These are phyloP conservation scores for Podospora tetraspora DNA, from an alignment of 495 filamentous ascomycete genomes.

Conservation along the genomic window DNA sequence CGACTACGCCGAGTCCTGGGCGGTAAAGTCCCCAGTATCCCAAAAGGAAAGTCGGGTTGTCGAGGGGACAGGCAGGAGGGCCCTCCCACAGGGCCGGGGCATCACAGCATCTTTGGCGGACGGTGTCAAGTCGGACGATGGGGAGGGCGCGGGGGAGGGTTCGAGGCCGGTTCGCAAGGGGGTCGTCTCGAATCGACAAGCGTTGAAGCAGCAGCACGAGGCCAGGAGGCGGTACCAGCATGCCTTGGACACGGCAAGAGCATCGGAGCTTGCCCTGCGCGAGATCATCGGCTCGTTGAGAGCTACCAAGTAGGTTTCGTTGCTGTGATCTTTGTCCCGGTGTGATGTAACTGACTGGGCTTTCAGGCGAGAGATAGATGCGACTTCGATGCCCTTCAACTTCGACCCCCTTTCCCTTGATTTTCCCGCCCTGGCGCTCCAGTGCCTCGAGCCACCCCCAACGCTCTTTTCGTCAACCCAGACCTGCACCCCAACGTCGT, in stretches of 20 bases:
- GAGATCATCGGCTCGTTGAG: constrained; percentile 74
- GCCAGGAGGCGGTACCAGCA: constrained; percentile 52
- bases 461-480: constrained; percentile 67
- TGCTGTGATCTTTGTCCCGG: neutral
- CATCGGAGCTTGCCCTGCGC: constrained; percentile 76
- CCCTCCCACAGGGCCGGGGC: constrained; percentile 31
- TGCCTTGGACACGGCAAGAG: constrained; percentile 65
- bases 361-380: constrained; percentile 42
- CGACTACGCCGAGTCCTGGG: constrained; percentile 26
- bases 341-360: constrained; percentile 24
- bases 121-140: constrained; percentile 28
- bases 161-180: constrained; percentile 31
- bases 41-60: constrained; percentile 28
- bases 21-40: constrained; percentile 28
- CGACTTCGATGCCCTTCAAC: constrained; percentile 58
- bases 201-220: constrained; percentile 54
- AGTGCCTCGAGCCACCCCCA: constrained; percentile 71
- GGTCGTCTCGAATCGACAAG: constrained; percentile 40
- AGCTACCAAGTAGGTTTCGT: constrained; percentile 64
- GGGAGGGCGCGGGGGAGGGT: constrained; percentile 21
- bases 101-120: constrained; percentile 46
- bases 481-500: constrained; percentile 64
- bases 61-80: neutral
- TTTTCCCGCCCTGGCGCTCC: constrained; percentile 75
- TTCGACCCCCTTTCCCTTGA: constrained; percentile 76